These are phyloP conservation scores for Phytophthora litchii DNA, from an alignment of 352 stramenopile species.

Conservation along the genomic window DNA sequence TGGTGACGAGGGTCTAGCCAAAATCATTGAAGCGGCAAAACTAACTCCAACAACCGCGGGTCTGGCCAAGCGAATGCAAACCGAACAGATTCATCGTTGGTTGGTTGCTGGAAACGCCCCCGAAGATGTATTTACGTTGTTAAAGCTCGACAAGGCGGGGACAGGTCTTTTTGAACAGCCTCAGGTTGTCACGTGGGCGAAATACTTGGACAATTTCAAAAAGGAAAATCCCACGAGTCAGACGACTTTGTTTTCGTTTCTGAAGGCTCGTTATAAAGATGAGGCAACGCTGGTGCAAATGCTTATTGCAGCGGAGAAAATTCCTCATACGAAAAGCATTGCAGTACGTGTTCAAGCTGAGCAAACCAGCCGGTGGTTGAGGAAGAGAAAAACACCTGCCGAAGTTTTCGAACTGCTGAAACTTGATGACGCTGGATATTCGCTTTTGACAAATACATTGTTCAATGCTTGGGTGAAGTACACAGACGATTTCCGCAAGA, in stretches of 20 bases:
- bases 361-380: constrained; percentile 6
- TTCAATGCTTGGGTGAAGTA: constrained; percentile 15
- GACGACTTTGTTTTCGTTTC: constrained; percentile 3
- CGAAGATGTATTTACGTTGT: constrained; percentile 7
- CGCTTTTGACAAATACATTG: constrained; percentile 6
- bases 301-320: constrained; percentile 8
- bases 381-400: neutral
- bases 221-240: neutral
- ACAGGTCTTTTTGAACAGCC: constrained; percentile 5
- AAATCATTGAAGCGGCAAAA: constrained; percentile 18
- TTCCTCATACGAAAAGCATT: constrained; percentile 3
- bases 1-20: constrained; percentile 12
- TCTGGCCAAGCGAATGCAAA: constrained; percentile 4
- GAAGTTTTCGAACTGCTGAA: constrained; percentile 14
- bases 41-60: neutral
- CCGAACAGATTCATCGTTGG: constrained; percentile 11
- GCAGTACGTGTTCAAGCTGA: constrained; percentile 12
- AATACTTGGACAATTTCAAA: constrained; percentile 5
- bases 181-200: constrained; percentile 1
- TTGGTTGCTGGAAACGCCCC: neutral
- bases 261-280: neutral
- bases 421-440: constrained; percentile 1
- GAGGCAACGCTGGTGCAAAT: constrained; percentile 5
- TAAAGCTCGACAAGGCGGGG: constrained; percentile 2
- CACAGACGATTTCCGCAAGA: constrained; percentile 12